phyloP scores from a whole-genome alignment of 2,329 filamentous ascomycete genomes.

The Alternaria novae-zelandiae region DNA sequence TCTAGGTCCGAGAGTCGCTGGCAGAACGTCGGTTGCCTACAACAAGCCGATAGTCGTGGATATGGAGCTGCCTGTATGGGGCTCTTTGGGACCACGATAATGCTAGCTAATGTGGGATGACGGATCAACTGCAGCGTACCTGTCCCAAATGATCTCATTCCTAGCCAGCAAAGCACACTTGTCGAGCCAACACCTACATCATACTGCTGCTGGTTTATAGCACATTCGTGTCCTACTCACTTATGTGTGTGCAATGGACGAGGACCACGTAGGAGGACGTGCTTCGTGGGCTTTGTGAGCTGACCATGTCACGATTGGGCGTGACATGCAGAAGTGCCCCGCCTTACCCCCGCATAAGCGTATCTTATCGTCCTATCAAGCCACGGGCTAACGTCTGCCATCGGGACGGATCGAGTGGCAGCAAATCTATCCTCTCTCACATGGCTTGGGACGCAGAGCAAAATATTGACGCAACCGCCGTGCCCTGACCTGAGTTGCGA shows the following conservation, averaged over 20 bases:
- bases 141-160: constrained; percentile 31
- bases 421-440: constrained; percentile 10
- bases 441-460: constrained; percentile 7
- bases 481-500: constrained; percentile 15
- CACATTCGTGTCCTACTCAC: constrained; percentile 5
- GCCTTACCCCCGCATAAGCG: constrained; percentile 37
- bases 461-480: constrained; percentile 38
- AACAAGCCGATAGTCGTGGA: constrained; percentile 88
- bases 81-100: constrained; percentile 20
- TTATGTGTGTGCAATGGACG: constrained; percentile 19
- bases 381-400: constrained; percentile 29
- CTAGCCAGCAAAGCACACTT: constrained; percentile 9
- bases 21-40: constrained; percentile 63
- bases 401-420: constrained; percentile 42
- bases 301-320: constrained; percentile 14
- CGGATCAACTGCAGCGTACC: constrained; percentile 19
- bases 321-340: constrained; percentile 27
- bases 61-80: constrained; percentile 70
- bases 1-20: constrained; percentile 66
- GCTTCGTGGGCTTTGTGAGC: constrained; percentile 12
- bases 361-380: constrained; percentile 35
- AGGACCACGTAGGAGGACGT: constrained; percentile 30
- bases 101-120: constrained; percentile 18
- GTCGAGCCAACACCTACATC: neutral
- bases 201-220: neutral